Evolutionary conservation across 352 stramenopile species (phyloP), one percentile per base, ranked within the genome.

Genomic region (Globisporangium lucens): DNA sequence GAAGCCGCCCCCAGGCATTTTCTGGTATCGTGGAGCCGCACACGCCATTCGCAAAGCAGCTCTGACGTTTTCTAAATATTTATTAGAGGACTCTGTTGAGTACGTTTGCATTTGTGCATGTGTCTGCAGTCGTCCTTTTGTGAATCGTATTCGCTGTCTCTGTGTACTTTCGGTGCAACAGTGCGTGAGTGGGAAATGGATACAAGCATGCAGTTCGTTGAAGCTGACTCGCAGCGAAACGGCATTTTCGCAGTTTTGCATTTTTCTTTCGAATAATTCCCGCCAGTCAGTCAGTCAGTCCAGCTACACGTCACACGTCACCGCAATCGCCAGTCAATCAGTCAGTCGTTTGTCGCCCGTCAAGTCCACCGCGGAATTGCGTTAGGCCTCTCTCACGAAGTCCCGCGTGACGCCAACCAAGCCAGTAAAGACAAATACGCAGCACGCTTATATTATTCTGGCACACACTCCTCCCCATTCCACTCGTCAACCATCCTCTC

Each of bases 391-490:
- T 35, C 51, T 7, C 51, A 7, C 9, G 15, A 35, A 41, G 6
- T 38, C 15, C 41, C 41, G 41, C 15, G 15, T n/a, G 41, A n/a
- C 41, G 6, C 7, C 36, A 41, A 41, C 36, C 9, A 41, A 60
- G 36, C 12, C 15, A 17, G 13, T 0, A 61, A 30, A 47, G 36
- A 61, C 56, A 61, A 61, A 47, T 61, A 61, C 56, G 30, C 30
- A 61, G 17, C 56, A 61, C 56, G 30, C 33, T 61, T 61, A 61
- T 61, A 61, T 61, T 61, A 61, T 49, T 61, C 27, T 61, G 56
- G 56, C 56, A 61, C 15, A 61, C 53, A 41, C n/a, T 22, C 10
- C 10, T 15, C 36, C 36, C 4, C 24, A 20, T 3, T 22, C 51
- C 24, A 29, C 29, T 56, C 22, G 9, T 10, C 29, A n/a, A 9